These are phyloP conservation scores for Lecanicillium sp. DNA, from an alignment of 2,329 filamentous ascomycete genomes.

Conservation along the genomic window DNA sequence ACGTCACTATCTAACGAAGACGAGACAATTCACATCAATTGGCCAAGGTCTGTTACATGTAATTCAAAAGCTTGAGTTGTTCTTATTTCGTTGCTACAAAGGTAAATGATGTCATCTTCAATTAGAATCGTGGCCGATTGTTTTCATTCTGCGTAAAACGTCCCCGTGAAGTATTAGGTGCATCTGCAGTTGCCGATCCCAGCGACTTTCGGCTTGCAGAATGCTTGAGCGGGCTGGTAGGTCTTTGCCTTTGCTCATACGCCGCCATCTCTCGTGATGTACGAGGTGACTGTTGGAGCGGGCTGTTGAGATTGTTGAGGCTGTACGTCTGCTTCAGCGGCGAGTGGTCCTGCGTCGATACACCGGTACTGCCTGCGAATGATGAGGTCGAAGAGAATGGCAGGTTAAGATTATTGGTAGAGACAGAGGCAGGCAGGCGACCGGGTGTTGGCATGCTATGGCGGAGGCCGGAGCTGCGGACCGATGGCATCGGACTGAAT, in stretches of 20 bases:
- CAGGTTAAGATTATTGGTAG: conserved; percentile 16
- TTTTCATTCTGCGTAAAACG: not conserved
- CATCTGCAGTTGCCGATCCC: conserved; percentile 2
- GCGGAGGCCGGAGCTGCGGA: conserved; percentile 25
- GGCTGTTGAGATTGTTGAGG: conserved; percentile 50
- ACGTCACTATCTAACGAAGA: too few relatives aligned
- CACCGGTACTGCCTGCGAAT: conserved; percentile 69
- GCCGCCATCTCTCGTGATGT: conserved; percentile 59
- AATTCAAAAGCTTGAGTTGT: not conserved
- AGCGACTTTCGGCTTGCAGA: conserved; percentile 25
- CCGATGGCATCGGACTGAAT: conserved; percentile 25
- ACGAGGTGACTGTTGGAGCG: conserved; percentile 39
- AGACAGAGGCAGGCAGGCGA: conserved; percentile 25
- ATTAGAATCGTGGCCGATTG: conserved; percentile 9
- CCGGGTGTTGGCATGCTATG: conserved; percentile 29
- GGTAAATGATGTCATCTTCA: not conserved
- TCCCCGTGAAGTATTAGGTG: not conserved
- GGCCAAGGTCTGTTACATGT: too few relatives aligned
- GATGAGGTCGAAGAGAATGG: conserved; percentile 18
- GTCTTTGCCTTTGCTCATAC: conserved; percentile 42
- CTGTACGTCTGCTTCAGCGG: conserved; percentile 73
- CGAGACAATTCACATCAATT: too few relatives aligned
- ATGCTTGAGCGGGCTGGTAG: conserved; percentile 37
- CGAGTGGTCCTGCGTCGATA: conserved; percentile 74
- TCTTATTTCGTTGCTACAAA: conserved; percentile 6